Percentiles rank a stretch among this genome's conserved stretches.
Evolutionary conservation across 1,284 basidiomycete genomes (phyloP).

Genomic region (Meripilus lineatus): DNA sequence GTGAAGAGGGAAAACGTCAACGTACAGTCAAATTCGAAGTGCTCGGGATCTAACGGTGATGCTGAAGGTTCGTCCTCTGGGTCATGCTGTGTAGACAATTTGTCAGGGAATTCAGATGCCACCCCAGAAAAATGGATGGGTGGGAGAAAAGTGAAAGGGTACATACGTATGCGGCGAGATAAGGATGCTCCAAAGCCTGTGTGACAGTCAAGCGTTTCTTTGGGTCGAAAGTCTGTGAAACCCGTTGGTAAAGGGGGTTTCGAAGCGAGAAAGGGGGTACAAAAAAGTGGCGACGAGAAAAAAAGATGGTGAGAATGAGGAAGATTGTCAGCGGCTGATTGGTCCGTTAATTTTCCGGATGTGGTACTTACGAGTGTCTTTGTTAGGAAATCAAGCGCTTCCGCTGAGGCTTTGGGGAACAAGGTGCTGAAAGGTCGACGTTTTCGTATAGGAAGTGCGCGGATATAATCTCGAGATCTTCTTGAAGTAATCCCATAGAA

Average conservation of each 20-base stretch:
- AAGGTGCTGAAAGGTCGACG: slow-evolving; percentile 53
- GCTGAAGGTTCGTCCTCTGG: slow-evolving; percentile 79
- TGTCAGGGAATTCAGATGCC: slow-evolving; percentile 5
- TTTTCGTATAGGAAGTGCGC: slow-evolving; percentile 70
- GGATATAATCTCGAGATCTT: slow-evolving; percentile 82
- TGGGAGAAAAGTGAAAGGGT: background rate
- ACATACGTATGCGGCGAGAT: slow-evolving; percentile 56
- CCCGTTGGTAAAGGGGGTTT: background rate
- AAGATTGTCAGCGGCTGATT: background rate
- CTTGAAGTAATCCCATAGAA: slow-evolving; percentile 84
- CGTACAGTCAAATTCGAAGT: slow-evolving; percentile 84
- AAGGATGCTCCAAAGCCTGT: slow-evolving; percentile 80
- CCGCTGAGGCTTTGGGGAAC: slow-evolving; percentile 66
- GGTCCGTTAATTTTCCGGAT: background rate
- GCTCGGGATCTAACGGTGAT: slow-evolving; percentile 71
- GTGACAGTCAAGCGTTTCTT: slow-evolving; percentile 83
- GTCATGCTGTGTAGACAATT: slow-evolving; percentile 57
- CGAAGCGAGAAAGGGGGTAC: background rate
- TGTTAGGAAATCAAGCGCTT: slow-evolving; percentile 81
- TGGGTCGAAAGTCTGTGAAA: slow-evolving; percentile 76
- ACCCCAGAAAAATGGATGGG: background rate
- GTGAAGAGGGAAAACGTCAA: slow-evolving; percentile 6
- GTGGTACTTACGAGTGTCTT: slow-evolving; percentile 65
- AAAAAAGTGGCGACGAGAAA: background rate
- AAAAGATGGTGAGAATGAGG: background rate